These are phyloP conservation scores for Gonapodya sp. DNA, from an alignment of 192 early-diverging fungal species.

Conservation along the genomic window DNA sequence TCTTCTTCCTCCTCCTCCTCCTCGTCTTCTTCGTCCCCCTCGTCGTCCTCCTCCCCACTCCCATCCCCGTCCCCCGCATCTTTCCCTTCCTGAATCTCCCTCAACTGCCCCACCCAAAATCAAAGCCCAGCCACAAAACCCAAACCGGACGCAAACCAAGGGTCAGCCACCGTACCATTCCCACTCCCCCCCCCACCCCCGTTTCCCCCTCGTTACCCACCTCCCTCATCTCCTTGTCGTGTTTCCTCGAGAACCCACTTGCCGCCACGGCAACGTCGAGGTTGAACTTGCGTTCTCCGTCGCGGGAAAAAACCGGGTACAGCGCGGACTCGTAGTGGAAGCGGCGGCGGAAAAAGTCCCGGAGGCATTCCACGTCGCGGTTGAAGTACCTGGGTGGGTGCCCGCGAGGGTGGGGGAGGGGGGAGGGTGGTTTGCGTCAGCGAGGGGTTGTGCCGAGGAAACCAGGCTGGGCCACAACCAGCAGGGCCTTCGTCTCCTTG, in stretches of 20 bases:
- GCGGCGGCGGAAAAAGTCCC: conserved; percentile 79
- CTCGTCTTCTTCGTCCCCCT: neutral
- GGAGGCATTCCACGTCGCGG: conserved; percentile 97
- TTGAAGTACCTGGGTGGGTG: conserved; percentile 73
- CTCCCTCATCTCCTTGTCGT: conserved; percentile 77
- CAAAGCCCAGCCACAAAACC: no score
- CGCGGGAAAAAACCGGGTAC: conserved; percentile 81
- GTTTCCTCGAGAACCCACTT: conserved; percentile 88
- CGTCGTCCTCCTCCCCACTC: conserved; percentile 6
- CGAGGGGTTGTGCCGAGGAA: neutral
- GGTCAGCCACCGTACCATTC: neutral
- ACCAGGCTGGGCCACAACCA: neutral
- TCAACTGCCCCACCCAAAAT: neutral
- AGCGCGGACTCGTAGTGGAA: conserved; percentile 85
- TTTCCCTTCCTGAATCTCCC: conserved; percentile 15
- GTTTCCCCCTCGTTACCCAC: conserved; percentile 24
- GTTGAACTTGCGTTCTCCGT: conserved; percentile 73
- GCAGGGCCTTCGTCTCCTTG: conserved; percentile 2
- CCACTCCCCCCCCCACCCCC: conserved; percentile 16
- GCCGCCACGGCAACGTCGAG: conserved; percentile 95
- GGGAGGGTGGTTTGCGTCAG: neutral
- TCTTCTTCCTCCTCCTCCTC: neutral
- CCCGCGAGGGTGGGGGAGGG: neutral
- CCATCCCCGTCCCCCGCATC: conserved; percentile 20
- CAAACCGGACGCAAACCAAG: no score